Base-by-base conservation (phyloP, 768 basidiomycete species). In the Phylloporus arenicola region DNA sequence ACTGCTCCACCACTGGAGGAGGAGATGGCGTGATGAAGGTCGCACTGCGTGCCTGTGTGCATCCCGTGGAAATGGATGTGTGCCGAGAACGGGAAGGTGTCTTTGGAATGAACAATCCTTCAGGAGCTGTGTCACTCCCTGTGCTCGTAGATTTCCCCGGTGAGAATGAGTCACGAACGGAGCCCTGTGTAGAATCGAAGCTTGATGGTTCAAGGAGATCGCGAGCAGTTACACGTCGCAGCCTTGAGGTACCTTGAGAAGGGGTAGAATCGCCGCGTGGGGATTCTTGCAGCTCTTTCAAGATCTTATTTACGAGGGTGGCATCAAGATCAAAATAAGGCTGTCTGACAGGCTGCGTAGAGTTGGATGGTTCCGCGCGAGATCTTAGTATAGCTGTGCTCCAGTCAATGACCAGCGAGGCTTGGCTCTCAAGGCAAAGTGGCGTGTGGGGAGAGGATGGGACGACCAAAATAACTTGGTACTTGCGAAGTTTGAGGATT, bases 381-480 rank as follows among this genome's bases (percentile, higher is more conserved):
- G 60, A 56, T 29, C 62, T 67, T 7, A 79, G 57, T 35, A 78
- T 58, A 27, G 72, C 71, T 17, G 59, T 56, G 30, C 64, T 65
- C 79, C 80, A 84, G 49, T 81, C 77, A 25, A 82, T 59, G 34
- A 74, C 72, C 6, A 70, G 59, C 0, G 81, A 77, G 0, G 82
- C 83, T 45, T 83, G 82, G 19, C 70, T 70, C 50, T 73, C 79
- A 33, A 85, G 68, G 53, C 73, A 78, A 16, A 64, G 57, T 38
- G 79, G 73, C 4, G 70, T 62, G 8, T 63, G 65, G 14, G 68
- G 63, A 29, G 63, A 54, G 3, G 69, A 56, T 6, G 75, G 74
- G 38, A 72, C 70, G 39, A 85, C 64, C 22, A 84, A 54, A 41
- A 83, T 67, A 31, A 84, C 74, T 16, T 70, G 66, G 60, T 80